These are phyloP conservation scores for Phytophthora sansomeana DNA, from an alignment of 352 stramenopile genomes.

Conservation along the genomic window DNA sequence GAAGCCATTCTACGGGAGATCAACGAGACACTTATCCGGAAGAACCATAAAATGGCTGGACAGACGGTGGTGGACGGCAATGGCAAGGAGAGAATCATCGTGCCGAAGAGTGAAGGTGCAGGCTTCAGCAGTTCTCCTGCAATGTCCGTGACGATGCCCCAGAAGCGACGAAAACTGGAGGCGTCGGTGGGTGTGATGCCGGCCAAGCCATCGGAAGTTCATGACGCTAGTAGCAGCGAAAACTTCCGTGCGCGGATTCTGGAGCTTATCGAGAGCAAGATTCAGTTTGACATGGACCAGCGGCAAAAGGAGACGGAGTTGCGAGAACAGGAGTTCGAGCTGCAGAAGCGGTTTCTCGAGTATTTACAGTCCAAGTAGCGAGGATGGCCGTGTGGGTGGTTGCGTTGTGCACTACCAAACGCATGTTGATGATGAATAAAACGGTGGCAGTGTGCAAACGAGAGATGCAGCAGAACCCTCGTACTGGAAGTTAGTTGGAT, in stretches of 20 bases:
- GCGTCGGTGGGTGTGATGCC: not conserved
- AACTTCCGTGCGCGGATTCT: slow-evolving; percentile 70
- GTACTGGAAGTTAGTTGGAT: slow-evolving; percentile 1
- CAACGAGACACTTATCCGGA: slow-evolving; percentile 54
- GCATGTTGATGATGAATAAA: not conserved
- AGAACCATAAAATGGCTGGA: slow-evolving; percentile 54
- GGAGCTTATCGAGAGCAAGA: slow-evolving; percentile 81
- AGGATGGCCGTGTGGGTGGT: slow-evolving; percentile 10
- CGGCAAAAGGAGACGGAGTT: slow-evolving; percentile 78
- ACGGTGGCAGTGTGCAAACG: not conserved
- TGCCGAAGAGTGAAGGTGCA: slow-evolving; percentile 23
- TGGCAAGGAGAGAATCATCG: slow-evolving; percentile 25
- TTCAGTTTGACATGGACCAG: slow-evolving; percentile 87
- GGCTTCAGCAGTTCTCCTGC: slow-evolving; percentile 1
- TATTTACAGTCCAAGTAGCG: slow-evolving; percentile 82
- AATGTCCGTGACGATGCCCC: slow-evolving; percentile 1
- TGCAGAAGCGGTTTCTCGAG: slow-evolving; percentile 85
- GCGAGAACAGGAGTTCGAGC: slow-evolving; percentile 80
- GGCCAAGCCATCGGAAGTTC: slow-evolving; percentile 4
- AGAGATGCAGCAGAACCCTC: not conserved
- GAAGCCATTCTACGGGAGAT: slow-evolving; percentile 73
- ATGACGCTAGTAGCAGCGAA: slow-evolving; percentile 42
- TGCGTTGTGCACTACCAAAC: not conserved
- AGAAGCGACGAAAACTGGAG: slow-evolving; percentile 44
- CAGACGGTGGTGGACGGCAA: slow-evolving; percentile 29